Base-by-base conservation (phyloP, 129 eudicot genomes). In the Chrysanthemum lavandulifolium region DNA sequence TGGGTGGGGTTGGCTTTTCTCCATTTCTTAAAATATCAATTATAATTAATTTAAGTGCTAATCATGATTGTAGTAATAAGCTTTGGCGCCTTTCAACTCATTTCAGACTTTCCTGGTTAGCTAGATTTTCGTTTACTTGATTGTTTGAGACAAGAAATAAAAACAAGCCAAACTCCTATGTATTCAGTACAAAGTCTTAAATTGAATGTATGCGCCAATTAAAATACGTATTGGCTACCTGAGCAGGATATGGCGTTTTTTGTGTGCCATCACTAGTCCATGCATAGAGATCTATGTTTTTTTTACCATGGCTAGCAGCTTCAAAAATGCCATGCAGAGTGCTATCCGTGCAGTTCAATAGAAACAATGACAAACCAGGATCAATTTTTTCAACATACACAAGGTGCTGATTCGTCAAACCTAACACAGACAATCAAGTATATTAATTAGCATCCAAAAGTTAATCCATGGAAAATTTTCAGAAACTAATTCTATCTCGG, bases 251-350 rank as follows among this genome's bases (percentile, higher is more conserved):
- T 14, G 36, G 69, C 71, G 97, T 89, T 83, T n/a, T n/a, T 29
- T 81, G 80, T 48, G 82, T 77, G 74, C 94, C 97, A 60, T 78
- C 82, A 27, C 18, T n/a, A 19, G 92, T 88, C 97, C 97, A 91
- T 10, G 86, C 92, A 82, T 86, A 91, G 5, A 91, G 81, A 79
- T 91, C 77, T 15, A 88, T 83, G 74, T 86, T 85, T 75, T n/a
- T n/a, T 81, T 85, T 79, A 13, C 97, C 97, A 71, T 82, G 79
- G 81, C 96, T 78, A 58, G 91, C 97, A 73, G 97, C 96, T 80
- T 92, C 94, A 80, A 84, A 92, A 65, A 89, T 69, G 10, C 97
- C 97, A 72, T 92, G 80, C 48, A 92, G 84, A 50, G 18, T 83
- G 72, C 88, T 85, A 36, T 87, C 88, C 18, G 73, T 43, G 75